phyloP scores from a whole-genome alignment of 2,329 filamentous ascomycete genomes.

The Fusarium sp. region DNA sequence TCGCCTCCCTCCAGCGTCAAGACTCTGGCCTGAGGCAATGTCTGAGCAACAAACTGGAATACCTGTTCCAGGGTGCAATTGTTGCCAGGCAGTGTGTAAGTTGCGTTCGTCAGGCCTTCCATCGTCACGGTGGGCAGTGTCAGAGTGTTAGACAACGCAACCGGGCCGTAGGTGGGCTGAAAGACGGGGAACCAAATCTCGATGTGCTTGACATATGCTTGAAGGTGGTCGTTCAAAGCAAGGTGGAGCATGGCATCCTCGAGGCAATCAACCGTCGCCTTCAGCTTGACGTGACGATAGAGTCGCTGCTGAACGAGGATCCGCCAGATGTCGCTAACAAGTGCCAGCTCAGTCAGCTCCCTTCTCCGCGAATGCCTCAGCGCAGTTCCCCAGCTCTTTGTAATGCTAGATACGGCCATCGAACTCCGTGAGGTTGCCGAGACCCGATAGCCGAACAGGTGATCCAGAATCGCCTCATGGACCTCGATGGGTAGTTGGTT shows the following conservation, averaged over 20 bases:
- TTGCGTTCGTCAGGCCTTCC: constrained; percentile 67
- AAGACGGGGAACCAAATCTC: constrained; percentile 85
- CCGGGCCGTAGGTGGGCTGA: constrained; percentile 64
- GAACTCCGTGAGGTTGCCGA: constrained; percentile 70
- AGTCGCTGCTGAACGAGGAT: constrained; percentile 76
- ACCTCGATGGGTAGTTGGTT: constrained; percentile 75
- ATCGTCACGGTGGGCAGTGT: constrained; percentile 65
- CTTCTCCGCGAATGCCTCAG: constrained; percentile 75
- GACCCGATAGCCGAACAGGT: constrained; percentile 76
- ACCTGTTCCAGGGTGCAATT: constrained; percentile 79
- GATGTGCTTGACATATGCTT: constrained; percentile 75
- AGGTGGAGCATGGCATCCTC: constrained; percentile 73
- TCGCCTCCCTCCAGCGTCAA: constrained; percentile 83
- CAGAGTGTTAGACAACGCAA: constrained; percentile 57
- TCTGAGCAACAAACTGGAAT: constrained; percentile 70
- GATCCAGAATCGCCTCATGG: constrained; percentile 77
- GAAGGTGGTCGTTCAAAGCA: constrained; percentile 66
- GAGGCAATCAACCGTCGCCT: constrained; percentile 74
- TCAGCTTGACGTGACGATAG: constrained; percentile 81
- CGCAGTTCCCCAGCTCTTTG: constrained; percentile 72
- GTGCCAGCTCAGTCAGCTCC: constrained; percentile 73
- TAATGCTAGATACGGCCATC: constrained; percentile 64
- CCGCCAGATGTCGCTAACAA: constrained; percentile 74
- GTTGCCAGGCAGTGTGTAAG: constrained; percentile 70
- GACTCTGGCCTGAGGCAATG: constrained; percentile 71